phyloP scores from a whole-genome alignment of 495 filamentous ascomycete species.

The Aspergillus biplanus region DNA sequence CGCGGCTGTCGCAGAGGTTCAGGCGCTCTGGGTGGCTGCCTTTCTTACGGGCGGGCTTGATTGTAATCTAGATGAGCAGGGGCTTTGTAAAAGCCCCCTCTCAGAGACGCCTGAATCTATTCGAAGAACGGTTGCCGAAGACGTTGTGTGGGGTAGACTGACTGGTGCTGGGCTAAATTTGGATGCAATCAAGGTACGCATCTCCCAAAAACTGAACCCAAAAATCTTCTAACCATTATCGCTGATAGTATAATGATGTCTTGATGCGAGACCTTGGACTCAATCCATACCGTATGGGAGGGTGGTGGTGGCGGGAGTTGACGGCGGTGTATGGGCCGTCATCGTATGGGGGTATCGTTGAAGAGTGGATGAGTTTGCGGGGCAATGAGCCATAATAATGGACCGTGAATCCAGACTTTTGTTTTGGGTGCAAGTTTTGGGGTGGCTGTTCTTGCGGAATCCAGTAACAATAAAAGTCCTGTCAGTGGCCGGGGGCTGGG shows the following conservation, averaged over 20 bases:
- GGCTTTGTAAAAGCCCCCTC: not conserved
- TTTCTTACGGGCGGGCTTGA: slow-evolving; percentile 47
- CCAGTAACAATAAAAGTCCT: too few species aligned
- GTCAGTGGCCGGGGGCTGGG: too few species aligned
- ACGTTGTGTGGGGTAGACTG: slow-evolving; percentile 33
- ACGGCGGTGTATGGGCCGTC: slow-evolving; percentile 33
- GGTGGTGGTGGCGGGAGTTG: slow-evolving; percentile 29
- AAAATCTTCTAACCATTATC: not conserved
- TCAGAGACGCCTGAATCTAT: not conserved
- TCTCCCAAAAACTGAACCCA: not conserved
- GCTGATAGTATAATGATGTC: slow-evolving; percentile 35
- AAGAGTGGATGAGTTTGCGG: slow-evolving; percentile 29
- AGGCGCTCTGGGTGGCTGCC: slow-evolving; percentile 69
- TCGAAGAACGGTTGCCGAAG: slow-evolving; percentile 28
- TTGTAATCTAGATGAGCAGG: not conserved
- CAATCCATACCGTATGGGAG: slow-evolving; percentile 35
- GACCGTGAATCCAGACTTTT: too few species aligned
- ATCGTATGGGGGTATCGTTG: slow-evolving; percentile 36
- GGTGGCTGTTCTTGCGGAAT: too few species aligned
- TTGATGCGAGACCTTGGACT: slow-evolving; percentile 36
- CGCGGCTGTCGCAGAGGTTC: slow-evolving; percentile 60
- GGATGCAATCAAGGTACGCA: slow-evolving; percentile 35
- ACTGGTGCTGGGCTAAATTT: slow-evolving; percentile 32
- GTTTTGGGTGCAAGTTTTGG: too few species aligned
- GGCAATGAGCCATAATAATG: not conserved